Evolutionary conservation across 2,329 filamentous ascomycete species (phyloP).

Genomic region (Xylaria sp.): DNA sequence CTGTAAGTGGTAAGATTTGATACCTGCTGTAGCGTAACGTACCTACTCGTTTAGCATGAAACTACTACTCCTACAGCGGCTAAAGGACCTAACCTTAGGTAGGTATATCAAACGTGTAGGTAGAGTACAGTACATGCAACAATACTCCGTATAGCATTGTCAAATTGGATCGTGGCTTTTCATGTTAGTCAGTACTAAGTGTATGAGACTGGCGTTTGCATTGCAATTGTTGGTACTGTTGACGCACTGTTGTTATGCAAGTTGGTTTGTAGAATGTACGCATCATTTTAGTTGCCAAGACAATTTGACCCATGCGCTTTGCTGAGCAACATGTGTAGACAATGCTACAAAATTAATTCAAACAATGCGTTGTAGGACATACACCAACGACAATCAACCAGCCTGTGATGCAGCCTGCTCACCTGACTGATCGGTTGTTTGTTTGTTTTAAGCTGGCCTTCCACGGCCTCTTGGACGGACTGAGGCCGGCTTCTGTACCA

Average conservation of each 20-base stretch:
- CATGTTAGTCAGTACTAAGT: slow-evolving; percentile 4
- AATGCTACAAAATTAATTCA: slow-evolving; percentile 25
- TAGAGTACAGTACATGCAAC: slow-evolving; percentile 2
- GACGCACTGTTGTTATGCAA: slow-evolving; percentile 35
- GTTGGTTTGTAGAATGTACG: slow-evolving; percentile 31
- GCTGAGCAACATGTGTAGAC: not conserved
- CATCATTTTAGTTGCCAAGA: slow-evolving; percentile 19
- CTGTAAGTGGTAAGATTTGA: not conserved
- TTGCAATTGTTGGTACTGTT: slow-evolving; percentile 19
- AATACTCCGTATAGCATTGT: slow-evolving; percentile 3
- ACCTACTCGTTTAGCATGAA: not conserved
- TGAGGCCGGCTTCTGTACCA: slow-evolving; percentile 19
- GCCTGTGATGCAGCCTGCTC: not conserved
- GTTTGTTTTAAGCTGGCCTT: slow-evolving; percentile 17
- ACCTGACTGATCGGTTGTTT: slow-evolving; percentile 37
- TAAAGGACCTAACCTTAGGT: not conserved
- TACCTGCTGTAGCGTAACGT: slow-evolving; percentile 3
- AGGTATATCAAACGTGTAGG: slow-evolving; percentile 13
- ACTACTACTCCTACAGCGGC: not conserved
- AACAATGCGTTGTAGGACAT: slow-evolving; percentile 17
- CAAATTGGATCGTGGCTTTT: slow-evolving; percentile 28
- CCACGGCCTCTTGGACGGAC: slow-evolving; percentile 31
- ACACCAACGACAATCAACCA: slow-evolving; percentile 9
- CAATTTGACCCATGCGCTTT: slow-evolving; percentile 22
- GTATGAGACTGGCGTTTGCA: slow-evolving; percentile 18